Conservation (phyloP, 345 rosid genomes). For the Trapa incisa region DNA sequence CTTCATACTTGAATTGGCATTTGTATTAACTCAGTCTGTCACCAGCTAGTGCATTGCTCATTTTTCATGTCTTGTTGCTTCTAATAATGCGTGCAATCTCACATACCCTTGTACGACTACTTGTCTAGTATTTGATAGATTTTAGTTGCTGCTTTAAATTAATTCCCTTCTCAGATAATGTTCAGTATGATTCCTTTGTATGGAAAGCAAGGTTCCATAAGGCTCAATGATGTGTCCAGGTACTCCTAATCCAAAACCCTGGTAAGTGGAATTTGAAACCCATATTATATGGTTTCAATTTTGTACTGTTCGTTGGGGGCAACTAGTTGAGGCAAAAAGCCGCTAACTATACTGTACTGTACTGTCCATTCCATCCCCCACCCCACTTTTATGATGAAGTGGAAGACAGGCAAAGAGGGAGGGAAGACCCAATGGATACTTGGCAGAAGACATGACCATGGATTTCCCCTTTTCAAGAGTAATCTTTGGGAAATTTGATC, state of each 20-base stretch:
- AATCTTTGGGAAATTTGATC: too few species aligned
- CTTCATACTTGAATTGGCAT: too few species aligned
- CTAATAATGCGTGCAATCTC: background rate
- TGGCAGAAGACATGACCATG: slow-evolving; percentile 25
- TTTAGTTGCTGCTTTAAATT: background rate
- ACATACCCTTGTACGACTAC: background rate
- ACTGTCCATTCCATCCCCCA: background rate
- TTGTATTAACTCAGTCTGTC: too few species aligned
- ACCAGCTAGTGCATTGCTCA: too few species aligned
- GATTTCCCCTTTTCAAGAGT: slow-evolving; percentile 11
- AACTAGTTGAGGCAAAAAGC: background rate
- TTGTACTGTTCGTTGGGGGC: background rate
- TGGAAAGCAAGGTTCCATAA: background rate
- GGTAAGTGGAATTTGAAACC: background rate
- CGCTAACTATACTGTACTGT: background rate
- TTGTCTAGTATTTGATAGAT: background rate
- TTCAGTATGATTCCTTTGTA: background rate
- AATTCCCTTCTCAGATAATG: background rate
- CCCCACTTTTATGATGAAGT: slow-evolving; percentile 7
- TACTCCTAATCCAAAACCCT: background rate
- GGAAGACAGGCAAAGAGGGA: slow-evolving; percentile 1
- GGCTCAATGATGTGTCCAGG: background rate
- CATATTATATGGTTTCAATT: background rate
- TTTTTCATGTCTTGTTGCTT: background rate
- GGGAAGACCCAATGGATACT: slow-evolving; percentile 8